Evolutionary conservation across 169 alveolate genomes (phyloP), one percentile per base, ranked within the genome.

Genomic region (Plasmodium ovale): DNA sequence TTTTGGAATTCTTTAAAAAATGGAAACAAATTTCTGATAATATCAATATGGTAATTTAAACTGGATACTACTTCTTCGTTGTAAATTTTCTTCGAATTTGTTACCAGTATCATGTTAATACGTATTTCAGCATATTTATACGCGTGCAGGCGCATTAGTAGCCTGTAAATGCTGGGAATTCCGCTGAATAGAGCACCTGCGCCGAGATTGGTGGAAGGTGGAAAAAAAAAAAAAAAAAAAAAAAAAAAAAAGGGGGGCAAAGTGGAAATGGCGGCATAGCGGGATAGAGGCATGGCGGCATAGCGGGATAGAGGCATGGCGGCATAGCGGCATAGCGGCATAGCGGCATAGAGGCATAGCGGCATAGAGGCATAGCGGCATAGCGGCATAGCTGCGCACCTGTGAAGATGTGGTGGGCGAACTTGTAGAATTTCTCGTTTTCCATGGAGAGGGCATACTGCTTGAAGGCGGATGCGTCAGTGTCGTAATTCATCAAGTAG

Each of bases 141-240:
- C n/a, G 84, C 62, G 21, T 65, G 82, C 7, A 82, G 35, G 23
- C 90, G 33, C 90, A 82, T 82, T 16, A 82, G 69, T 19, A 82
- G 70, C 53, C 90, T 67, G 62, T 82, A 82, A 59, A 82, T 65
- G 37, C 90, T 82, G 19, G 90, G 90, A 12, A 82, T 70, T 35
- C 90, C 90, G 71, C 90, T 49, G 42, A 82, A 82, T 56, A 82
- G 29, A 16, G 59, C 59, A 16, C 90, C 90, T 82, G 69, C 25
- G 37, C 16, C n/a, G n/a, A n/a, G n/a, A n/a, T n/a, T n/a, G n/a
- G 1, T n/a, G n/a, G n/a, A 10, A 51, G 16, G 82, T 62, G n/a
- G n/a, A n/a, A n/a, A n/a, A n/a, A n/a, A n/a, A n/a, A n/a, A n/a
- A n/a, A n/a, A n/a, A 42, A 21, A 42, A 5, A 1, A 14, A 58